Conservation (phyloP, 75 land plant species). For the Pseudotsuga menziesii region DNA sequence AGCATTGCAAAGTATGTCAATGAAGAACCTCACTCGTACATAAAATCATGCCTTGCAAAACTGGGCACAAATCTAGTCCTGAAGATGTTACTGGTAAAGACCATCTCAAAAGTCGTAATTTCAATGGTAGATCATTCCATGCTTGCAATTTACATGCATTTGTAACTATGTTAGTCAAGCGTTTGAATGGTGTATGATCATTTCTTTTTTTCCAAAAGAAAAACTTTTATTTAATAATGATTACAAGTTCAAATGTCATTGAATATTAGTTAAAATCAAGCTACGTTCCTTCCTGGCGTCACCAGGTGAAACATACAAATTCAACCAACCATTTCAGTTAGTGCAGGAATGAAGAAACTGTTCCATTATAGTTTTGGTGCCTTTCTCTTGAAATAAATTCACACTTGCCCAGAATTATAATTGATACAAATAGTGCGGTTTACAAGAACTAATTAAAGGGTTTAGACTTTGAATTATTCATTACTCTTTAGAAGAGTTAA, state of each 20-base stretch:
- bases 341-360: neutral
- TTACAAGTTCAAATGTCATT: neutral
- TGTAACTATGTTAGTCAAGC: neutral
- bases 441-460: neutral
- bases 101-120: neutral
- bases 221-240: neutral
- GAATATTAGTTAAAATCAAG: neutral
- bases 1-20: conserved; percentile 25
- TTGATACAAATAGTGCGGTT: neutral
- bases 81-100: conserved; percentile 33
- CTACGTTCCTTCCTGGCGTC: neutral
- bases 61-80: conserved; percentile 28
- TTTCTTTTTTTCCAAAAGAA: neutral
- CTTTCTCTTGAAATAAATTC: neutral
- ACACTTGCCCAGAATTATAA: neutral
- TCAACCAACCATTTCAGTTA: no score
- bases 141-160: neutral
- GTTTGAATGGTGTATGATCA: neutral
- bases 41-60: conserved; percentile 22
- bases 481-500: neutral
- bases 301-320: neutral
- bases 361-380: neutral
- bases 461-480: neutral
- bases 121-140: neutral
- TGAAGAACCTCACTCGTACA: conserved; percentile 9